Evolutionary conservation across 1,284 basidiomycete species (phyloP).

Genomic region (Moesziomyces antarcticus): DNA sequence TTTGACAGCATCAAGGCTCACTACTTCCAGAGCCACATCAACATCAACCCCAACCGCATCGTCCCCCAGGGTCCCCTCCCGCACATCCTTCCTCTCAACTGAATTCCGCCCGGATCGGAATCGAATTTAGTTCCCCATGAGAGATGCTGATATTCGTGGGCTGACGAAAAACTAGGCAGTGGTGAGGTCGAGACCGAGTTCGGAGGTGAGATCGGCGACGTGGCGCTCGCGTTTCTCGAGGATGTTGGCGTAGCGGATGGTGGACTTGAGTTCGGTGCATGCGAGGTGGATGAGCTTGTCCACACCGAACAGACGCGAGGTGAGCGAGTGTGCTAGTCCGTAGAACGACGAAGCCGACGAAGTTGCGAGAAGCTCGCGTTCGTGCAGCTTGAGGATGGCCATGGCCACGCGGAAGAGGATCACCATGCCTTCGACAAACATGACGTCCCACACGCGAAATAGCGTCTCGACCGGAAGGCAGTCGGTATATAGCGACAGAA

Average conservation of each 20-base stretch:
- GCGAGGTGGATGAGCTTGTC: constrained; percentile 78
- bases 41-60: constrained; percentile 63
- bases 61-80: constrained; percentile 61
- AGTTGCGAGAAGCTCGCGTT: constrained; percentile 82
- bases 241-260: constrained; percentile 77
- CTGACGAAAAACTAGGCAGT: no score
- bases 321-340: constrained; percentile 83
- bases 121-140: no score
- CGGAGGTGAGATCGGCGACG: constrained; percentile 53
- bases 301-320: constrained; percentile 89
- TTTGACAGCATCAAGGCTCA: constrained; percentile 74
- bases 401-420: constrained; percentile 86
- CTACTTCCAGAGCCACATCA: constrained; percentile 65
- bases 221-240: constrained; percentile 75
- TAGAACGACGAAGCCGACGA: constrained; percentile 87
- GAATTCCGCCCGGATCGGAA: background rate
- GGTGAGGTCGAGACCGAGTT: constrained; percentile 22
- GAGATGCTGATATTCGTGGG: no score
- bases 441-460: constrained; percentile 77
- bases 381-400: constrained; percentile 84
- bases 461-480: constrained; percentile 85
- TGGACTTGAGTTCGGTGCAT: constrained; percentile 75
- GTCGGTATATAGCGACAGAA: constrained; percentile 93
- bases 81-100: constrained; percentile 55
- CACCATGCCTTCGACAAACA: constrained; percentile 91